Base-by-base conservation (phyloP, 139 green algal genomes). In the Gonium pectorale region DNA sequence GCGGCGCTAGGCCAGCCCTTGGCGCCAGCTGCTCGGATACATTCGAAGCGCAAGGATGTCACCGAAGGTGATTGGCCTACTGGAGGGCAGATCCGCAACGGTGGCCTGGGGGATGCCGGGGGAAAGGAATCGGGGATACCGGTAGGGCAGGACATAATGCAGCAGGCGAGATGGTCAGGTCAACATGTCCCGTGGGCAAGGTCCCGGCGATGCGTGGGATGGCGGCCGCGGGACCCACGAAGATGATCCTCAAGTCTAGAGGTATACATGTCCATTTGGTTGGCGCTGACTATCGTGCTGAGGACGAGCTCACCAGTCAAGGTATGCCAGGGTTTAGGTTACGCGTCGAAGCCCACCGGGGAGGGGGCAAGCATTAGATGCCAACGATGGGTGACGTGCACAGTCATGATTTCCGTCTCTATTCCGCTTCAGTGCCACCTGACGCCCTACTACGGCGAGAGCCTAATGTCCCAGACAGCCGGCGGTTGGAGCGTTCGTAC, bases 1-100 rank as follows among this genome's bases (percentile, higher is more conserved):
- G n/a, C n/a, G n/a, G n/a, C n/a, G 62, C 31, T 71, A 77, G 43
- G 68, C 68, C 68, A 77, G 68, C 11, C 68, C 68, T 37, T 77
- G 68, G 27, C 68, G 43, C 68, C 68, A 77, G 43, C 43, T 77
- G 68, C 43, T 62, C 11, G 68, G 68, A 27, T 77, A 77, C 68
- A 77, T 77, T 0, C 44, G 44, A 43, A 77, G 68, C 26, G 68
- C 68, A 24, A 77, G 41, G 27, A 77, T 77, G 68, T 77, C 68
- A 1, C 40, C 27, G 43, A 77, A 62, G 43, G 21, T 56, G 29
- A 60, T 9, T 8, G 27, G 8, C 27, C 68, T 38, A 31, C 56
- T 46, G 27, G 7, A 26, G 26, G 68, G 68, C 41, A 77, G 68
- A 41, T 77, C 68, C 24, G 41, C 43, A 7, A 77, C 68, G 29